Conservation (phyloP, 2,329 filamentous ascomycete genomes). For the Epichloe amarillans region DNA sequence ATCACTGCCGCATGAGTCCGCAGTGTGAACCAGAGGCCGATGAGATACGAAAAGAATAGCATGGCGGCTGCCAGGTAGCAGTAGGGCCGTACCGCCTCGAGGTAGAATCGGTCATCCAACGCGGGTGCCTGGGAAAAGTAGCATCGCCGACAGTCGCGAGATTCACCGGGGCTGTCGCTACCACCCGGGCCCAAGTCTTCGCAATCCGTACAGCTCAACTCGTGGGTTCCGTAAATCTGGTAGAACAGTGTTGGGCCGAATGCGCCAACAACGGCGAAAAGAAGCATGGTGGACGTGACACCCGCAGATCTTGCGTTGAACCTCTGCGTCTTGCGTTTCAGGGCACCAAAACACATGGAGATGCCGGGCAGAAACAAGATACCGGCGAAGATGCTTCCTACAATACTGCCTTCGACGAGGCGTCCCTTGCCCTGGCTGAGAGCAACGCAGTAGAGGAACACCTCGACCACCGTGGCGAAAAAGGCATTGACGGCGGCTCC, state of each 20-base stretch:
- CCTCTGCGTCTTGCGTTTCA: slow-evolving; percentile 94
- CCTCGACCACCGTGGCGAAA: slow-evolving; percentile 94
- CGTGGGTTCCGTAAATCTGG: slow-evolving; percentile 95
- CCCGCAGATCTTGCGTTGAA: slow-evolving; percentile 96
- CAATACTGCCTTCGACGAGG: slow-evolving; percentile 90
- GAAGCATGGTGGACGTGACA: slow-evolving; percentile 93
- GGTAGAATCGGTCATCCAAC: slow-evolving; percentile 76
- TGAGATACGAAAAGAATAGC: slow-evolving; percentile 84
- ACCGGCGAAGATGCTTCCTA: slow-evolving; percentile 95
- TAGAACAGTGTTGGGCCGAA: slow-evolving; percentile 96
- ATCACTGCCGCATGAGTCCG: slow-evolving; percentile 94
- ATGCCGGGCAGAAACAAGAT: slow-evolving; percentile 87
- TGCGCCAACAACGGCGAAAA: slow-evolving; percentile 89
- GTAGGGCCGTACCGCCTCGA: slow-evolving; percentile 82
- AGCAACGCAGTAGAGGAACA: slow-evolving; percentile 93
- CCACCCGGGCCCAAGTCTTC: slow-evolving; percentile 28
- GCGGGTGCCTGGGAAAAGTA: slow-evolving; percentile 85
- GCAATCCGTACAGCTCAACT: slow-evolving; percentile 70
- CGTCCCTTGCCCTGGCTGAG: slow-evolving; percentile 83
- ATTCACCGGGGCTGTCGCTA: slow-evolving; percentile 21
- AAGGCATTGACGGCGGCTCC: slow-evolving; percentile 96
- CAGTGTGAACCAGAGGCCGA: slow-evolving; percentile 89
- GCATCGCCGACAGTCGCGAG: slow-evolving; percentile 75
- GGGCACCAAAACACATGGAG: slow-evolving; percentile 97
- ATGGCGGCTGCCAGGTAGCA: slow-evolving; percentile 77